Conservation (phyloP, 805 yeast species). For the Lachancea kluyveri region DNA sequence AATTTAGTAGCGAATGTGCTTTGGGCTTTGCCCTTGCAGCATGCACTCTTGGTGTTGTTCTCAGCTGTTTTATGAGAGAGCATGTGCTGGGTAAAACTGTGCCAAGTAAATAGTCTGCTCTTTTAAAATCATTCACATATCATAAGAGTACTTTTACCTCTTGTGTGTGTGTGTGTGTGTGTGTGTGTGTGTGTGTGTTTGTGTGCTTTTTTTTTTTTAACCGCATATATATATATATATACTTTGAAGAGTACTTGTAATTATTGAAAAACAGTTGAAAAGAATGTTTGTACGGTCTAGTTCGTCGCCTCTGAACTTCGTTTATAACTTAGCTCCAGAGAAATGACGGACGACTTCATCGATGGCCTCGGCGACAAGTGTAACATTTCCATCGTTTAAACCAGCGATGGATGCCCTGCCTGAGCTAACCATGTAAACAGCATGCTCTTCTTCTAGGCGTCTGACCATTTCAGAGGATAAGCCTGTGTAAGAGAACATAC, state of each 20-base stretch:
- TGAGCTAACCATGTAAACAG: slow-evolving; percentile 69
- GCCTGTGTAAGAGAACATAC: slow-evolving; percentile 97
- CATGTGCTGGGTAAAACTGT: slow-evolving; percentile 47
- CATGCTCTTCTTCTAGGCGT: slow-evolving; percentile 70
- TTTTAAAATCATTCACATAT: too few species aligned
- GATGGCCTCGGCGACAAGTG: slow-evolving; percentile 71
- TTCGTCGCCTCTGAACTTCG: neutral
- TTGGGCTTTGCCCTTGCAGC: slow-evolving; percentile 39
- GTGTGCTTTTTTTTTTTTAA: too few species aligned
- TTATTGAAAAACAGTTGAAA: neutral
- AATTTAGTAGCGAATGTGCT: slow-evolving; percentile 43
- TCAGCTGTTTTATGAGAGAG: slow-evolving; percentile 46
- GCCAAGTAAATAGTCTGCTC: too few species aligned
- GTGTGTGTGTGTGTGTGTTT: too few species aligned
- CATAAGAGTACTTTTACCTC: too few species aligned
- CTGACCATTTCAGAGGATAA: slow-evolving; percentile 69
- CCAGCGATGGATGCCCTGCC: slow-evolving; percentile 97
- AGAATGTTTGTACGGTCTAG: neutral
- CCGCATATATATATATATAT: too few species aligned
- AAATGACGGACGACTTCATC: slow-evolving; percentile 61
- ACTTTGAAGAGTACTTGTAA: neutral
- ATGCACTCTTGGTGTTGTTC: slow-evolving; percentile 35
- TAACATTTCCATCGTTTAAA: slow-evolving; percentile 71
- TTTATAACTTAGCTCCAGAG: slow-evolving; percentile 29
- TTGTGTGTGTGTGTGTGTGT: too few species aligned